These are phyloP conservation scores for Ricinus communis DNA, from an alignment of 345 rosid species.

Conservation along the genomic window DNA sequence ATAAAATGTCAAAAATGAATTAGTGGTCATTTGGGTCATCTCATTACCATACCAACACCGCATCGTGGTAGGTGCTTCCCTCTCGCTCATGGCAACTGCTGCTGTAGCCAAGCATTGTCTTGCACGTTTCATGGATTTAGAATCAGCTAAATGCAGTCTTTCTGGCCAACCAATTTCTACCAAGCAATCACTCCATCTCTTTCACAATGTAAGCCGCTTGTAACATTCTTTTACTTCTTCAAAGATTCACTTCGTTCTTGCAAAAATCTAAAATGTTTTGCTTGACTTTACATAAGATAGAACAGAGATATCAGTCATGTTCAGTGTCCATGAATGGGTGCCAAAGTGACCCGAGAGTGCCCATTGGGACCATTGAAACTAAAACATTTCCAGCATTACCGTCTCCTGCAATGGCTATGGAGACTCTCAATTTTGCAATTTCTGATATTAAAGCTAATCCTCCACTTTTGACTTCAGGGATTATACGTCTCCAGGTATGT, in stretches of 20 bases:
- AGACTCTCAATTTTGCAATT: conserved; percentile 49
- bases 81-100: conserved; percentile 10
- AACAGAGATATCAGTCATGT: conserved; percentile 39
- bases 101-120: conserved; percentile 25
- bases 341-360: conserved; percentile 43
- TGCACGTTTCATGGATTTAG: conserved; percentile 30
- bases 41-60: not conserved
- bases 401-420: conserved; percentile 55
- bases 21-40: not conserved
- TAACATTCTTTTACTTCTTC: not conserved
- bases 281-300: not conserved
- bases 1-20: not conserved
- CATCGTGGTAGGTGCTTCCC: too few species aligned
- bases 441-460: conserved; percentile 45
- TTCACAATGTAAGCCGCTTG: conserved; percentile 27
- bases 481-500: conserved; percentile 72
- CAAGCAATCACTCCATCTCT: conserved; percentile 25
- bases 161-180: conserved; percentile 10
- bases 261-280: not conserved
- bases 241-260: not conserved
- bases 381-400: conserved; percentile 49
- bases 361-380: conserved; percentile 54
- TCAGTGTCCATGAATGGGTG: conserved; percentile 81
- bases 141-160: conserved; percentile 19
- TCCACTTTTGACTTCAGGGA: conserved; percentile 59